Conservation (phyloP, 306 rosid genomes). For the Delonix regia region DNA sequence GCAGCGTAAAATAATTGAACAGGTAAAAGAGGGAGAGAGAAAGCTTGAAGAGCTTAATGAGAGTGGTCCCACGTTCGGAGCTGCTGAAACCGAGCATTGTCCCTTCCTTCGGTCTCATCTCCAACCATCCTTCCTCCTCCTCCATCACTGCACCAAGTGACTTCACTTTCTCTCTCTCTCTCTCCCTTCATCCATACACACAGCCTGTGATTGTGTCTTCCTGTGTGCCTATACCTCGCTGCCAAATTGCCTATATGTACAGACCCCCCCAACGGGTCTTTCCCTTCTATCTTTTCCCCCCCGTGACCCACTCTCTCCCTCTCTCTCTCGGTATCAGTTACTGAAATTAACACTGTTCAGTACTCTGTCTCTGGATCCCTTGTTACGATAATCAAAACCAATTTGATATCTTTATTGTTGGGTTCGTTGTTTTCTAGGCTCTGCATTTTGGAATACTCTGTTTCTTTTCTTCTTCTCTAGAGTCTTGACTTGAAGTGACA, state of each 20-base stretch:
- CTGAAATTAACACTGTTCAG: not conserved
- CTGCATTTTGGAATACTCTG: conserved; percentile 14
- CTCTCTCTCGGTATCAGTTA: not conserved
- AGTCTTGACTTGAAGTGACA: not conserved
- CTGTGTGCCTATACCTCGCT: conserved; percentile 13
- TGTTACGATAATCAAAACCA: conserved; percentile 23
- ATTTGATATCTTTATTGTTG: conserved; percentile 13
- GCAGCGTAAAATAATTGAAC: conserved; percentile 41
- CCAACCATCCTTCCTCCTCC: not conserved
- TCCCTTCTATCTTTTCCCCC: conserved; percentile 40
- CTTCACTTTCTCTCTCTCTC: not conserved
- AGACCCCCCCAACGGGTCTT: conserved; percentile 45
- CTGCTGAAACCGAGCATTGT: conserved; percentile 58
- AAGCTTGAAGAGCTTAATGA: not conserved
- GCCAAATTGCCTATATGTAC: conserved; percentile 37
- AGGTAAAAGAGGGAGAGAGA: not conserved
- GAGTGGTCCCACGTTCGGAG: conserved; percentile 46
- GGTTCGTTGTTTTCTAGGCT: not conserved
- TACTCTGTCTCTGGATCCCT: conserved; percentile 13
- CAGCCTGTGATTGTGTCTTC: not conserved
- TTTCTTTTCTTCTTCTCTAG: not conserved
- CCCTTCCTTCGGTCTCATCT: conserved; percentile 63
- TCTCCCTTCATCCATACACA: not conserved
- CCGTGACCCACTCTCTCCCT: conserved; percentile 48
- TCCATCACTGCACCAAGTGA: not conserved